Percentiles rank a stretch among this genome's conserved stretches.
These are phyloP conservation scores for Arabis hirsuta DNA, from an alignment of 345 rosid species.

Conservation along the genomic window DNA sequence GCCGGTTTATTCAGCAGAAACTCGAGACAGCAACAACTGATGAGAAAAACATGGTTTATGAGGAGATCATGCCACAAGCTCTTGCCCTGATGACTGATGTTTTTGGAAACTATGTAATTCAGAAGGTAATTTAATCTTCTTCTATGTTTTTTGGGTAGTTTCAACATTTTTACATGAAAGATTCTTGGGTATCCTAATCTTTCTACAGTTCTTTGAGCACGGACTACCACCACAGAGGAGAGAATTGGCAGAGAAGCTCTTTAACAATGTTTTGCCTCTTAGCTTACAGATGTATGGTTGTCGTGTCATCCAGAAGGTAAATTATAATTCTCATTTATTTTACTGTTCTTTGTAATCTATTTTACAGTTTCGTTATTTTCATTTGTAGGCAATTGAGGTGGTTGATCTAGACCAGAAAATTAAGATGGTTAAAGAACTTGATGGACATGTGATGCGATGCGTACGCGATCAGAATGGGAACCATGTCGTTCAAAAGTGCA, in stretches of 20 bases:
- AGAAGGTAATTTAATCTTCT: constrained; percentile 59
- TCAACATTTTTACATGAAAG: background rate
- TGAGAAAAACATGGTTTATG: constrained; percentile 87
- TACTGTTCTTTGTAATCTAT: background rate
- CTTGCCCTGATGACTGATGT: constrained; percentile 92
- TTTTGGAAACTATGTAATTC: constrained; percentile 94
- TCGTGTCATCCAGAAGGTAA: constrained; percentile 96
- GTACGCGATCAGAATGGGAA: constrained; percentile 98
- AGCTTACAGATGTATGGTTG: constrained; percentile 99
- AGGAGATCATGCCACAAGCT: constrained; percentile 86
- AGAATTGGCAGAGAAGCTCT: constrained; percentile 81
- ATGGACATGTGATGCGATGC: constrained; percentile 90
- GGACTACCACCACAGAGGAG: constrained; percentile 83
- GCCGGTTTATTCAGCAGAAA: constrained; percentile 95
- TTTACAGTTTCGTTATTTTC: background rate
- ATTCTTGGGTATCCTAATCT: constrained; percentile 1
- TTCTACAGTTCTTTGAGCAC: constrained; percentile 88
- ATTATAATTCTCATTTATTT: background rate
- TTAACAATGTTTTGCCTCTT: constrained; percentile 79
- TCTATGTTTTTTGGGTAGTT: background rate
- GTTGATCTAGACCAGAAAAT: constrained; percentile 89
- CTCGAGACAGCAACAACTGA: constrained; percentile 89
- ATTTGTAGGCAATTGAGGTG: constrained; percentile 83
- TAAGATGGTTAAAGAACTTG: constrained; percentile 90
- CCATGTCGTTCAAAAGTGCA: constrained; percentile 97